Evolutionary conservation across 768 basidiomycete genomes (phyloP), one percentile per base, ranked within the genome.

Genomic region (Hericium rajendrae): DNA sequence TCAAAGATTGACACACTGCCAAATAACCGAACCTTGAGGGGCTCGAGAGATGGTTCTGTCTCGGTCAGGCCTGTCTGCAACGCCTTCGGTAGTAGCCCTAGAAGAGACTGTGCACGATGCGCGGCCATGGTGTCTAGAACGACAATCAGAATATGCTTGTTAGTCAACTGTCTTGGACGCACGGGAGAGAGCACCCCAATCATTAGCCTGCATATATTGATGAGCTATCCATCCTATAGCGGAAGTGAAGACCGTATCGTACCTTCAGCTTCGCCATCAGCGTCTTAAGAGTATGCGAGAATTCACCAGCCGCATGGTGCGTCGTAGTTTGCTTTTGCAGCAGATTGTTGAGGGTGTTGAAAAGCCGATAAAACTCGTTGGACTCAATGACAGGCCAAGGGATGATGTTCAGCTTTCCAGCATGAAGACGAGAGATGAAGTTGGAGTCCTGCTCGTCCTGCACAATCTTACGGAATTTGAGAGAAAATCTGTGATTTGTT

Each of bases 351-450:
- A 85, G 60, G 0, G 68, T 65, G 0, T 72, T 70, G 55, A 85
- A 83, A 16, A 83, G 62, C 2, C 65, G 71, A 58, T 85, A 85
- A 64, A 85, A 85, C 24, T 81, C 75, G 49, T 67, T 73, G 0
- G 83, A 83, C 61, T 82, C 79, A 38, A 85, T 84, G 48, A 85
- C 81, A 0, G 82, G 83, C 84, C 84, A 85, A 4, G 83, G 84
- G 11, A 84, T 74, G 12, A 85, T 84, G 38, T 71, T 72, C 3
- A 85, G 61, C 51, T 73, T 73, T 1, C 83, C 82, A 0, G 73
- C 71, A 57, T 85, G 84, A 9, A 85, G 73, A 1, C 74, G 77
- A 16, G 81, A 76, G 57, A 85, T 83, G 62, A 85, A 84, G 58
- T 85, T 85, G 0, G 77, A 71, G 24, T 73, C 78, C 65, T 83